These are phyloP conservation scores for Thielaviopsis musarum DNA, from an alignment of 2,329 filamentous ascomycete species.

Conservation along the genomic window DNA sequence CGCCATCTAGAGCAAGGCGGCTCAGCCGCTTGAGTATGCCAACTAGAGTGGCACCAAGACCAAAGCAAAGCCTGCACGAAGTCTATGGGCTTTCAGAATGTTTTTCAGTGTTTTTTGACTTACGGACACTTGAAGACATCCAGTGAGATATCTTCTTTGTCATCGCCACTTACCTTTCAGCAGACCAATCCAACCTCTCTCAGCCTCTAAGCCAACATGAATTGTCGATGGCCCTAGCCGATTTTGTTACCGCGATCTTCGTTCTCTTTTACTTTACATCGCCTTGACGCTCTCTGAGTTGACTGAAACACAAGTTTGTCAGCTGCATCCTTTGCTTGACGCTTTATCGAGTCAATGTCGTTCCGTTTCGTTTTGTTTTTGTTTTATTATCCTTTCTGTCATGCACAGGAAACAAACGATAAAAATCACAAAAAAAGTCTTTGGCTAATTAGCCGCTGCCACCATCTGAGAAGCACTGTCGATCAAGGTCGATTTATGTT, in stretches of 20 bases:
- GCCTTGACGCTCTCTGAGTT: not conserved
- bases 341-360: not conserved
- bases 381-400: not conserved
- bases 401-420: not conserved
- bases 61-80: not conserved
- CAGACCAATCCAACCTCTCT: not conserved
- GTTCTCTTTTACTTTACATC: constrained; percentile 1
- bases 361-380: not conserved
- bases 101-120: constrained; percentile 10
- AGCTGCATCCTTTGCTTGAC: not conserved
- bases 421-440: constrained; percentile 1
- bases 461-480: not conserved
- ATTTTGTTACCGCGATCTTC: not conserved
- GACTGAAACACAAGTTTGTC: not conserved
- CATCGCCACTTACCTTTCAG: constrained; percentile 2
- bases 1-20: not conserved
- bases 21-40: not conserved
- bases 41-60: not conserved
- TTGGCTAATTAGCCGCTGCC: not conserved
- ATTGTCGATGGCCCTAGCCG: not conserved
- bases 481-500: not conserved
- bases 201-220: not conserved
- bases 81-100: not conserved
- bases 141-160: constrained; percentile 1
- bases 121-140: not conserved